These are phyloP conservation scores for Ampelomyces quisqualis DNA, from an alignment of 2,329 filamentous ascomycete species.

Conservation along the genomic window DNA sequence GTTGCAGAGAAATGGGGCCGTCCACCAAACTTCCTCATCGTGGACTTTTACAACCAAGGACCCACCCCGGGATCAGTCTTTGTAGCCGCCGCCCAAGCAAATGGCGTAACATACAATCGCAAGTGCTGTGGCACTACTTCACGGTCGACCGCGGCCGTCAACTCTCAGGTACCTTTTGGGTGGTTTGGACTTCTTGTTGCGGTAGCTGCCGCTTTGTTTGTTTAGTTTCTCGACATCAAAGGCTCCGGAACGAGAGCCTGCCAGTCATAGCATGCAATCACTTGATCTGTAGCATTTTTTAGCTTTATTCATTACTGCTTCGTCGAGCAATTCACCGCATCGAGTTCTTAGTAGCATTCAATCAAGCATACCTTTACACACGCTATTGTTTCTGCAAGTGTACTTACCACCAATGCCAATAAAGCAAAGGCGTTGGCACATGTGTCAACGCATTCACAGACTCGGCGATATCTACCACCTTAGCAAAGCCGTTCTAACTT, in stretches of 20 bases:
- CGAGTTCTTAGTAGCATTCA: too few species aligned
- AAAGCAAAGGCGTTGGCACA: too few species aligned
- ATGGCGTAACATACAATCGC: slow-evolving; percentile 69
- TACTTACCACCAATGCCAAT: too few species aligned
- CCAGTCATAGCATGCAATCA: neutral
- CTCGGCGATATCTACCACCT: too few species aligned
- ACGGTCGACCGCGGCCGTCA: slow-evolving; percentile 13
- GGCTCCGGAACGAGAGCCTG: too few species aligned
- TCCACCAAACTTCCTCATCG: slow-evolving; percentile 46
- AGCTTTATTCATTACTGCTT: too few species aligned
- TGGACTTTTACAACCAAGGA: slow-evolving; percentile 46
- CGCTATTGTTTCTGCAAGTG: too few species aligned
- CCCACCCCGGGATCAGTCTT: slow-evolving; percentile 43
- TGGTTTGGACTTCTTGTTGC: slow-evolving; percentile 23
- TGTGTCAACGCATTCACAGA: too few species aligned
- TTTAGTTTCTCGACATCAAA: too few species aligned
- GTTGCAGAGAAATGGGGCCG: slow-evolving; percentile 35
- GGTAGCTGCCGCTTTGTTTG: slow-evolving; percentile 17
- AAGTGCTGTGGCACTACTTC: slow-evolving; percentile 56
- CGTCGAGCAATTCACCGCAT: too few species aligned
- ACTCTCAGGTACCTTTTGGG: slow-evolving; percentile 12
- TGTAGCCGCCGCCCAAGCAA: slow-evolving; percentile 53
- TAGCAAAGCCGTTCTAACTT: too few species aligned
- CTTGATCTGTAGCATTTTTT: neutral
- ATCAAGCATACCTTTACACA: too few species aligned